phyloP scores from a whole-genome alignment of 2,329 filamentous ascomycete species.

The Cytospora piceae region DNA sequence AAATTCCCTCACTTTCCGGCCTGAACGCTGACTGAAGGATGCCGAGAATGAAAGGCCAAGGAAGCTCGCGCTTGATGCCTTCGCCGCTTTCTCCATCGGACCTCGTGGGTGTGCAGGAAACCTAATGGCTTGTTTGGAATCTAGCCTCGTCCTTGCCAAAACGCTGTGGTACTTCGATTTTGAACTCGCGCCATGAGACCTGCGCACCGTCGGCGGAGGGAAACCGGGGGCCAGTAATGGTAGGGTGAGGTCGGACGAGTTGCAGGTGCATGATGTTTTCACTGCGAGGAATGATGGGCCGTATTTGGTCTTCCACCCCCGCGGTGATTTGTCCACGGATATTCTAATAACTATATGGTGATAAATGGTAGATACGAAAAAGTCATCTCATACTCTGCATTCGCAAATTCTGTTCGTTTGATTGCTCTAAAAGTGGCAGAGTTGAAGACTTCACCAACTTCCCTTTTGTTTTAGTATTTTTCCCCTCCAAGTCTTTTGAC shows the following conservation, averaged over 20 bases:
- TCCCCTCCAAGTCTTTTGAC: no score
- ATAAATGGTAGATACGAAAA: no score
- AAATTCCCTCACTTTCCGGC: background rate
- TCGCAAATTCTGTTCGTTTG: no score
- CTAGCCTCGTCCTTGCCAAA: slow-evolving; percentile 33
- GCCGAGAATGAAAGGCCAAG: background rate
- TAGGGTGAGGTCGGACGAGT: background rate
- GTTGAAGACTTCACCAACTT: no score
- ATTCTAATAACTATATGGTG: no score
- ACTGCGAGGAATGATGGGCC: slow-evolving; percentile 4
- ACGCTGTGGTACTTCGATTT: slow-evolving; percentile 32
- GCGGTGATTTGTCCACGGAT: background rate
- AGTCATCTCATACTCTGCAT: no score
- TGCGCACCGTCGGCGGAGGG: background rate
- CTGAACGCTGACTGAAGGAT: background rate
- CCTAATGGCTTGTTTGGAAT: slow-evolving; percentile 34
- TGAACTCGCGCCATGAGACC: background rate
- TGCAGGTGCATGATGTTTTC: slow-evolving; percentile 4
- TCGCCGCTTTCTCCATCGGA: slow-evolving; percentile 41
- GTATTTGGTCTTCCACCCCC: slow-evolving; percentile 6
- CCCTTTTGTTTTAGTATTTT: no score
- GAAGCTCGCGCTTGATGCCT: slow-evolving; percentile 27
- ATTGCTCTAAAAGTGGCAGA: no score
- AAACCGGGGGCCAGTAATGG: background rate
- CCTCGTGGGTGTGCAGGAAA: slow-evolving; percentile 42